phyloP scores from a whole-genome alignment of 2,329 filamentous ascomycete species.

The Ramularia endophylla region DNA sequence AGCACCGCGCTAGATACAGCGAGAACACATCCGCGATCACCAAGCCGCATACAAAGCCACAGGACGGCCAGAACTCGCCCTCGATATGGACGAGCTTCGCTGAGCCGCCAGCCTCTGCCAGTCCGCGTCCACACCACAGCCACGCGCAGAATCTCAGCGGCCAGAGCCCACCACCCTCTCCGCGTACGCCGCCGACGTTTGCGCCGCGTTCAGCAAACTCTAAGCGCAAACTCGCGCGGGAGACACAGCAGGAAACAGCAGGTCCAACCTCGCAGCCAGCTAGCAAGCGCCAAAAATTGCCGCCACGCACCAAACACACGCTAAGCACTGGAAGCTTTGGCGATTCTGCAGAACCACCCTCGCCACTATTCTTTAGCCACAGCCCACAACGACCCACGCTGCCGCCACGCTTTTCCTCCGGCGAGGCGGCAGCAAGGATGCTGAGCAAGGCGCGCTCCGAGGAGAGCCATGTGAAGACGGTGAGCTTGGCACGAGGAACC shows the following conservation, averaged over 20 bases:
- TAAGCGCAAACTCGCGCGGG: slow-evolving; percentile 15
- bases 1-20: too few species aligned
- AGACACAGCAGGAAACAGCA: slow-evolving; percentile 1
- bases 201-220: slow-evolving; percentile 3
- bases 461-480: slow-evolving; percentile 46
- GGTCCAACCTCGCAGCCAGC: slow-evolving; percentile 12
- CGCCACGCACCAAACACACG: slow-evolving; percentile 17
- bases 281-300: slow-evolving; percentile 17
- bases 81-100: slow-evolving; percentile 20
- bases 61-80: not conserved
- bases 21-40: not conserved
- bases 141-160: not conserved
- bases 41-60: not conserved
- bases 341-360: slow-evolving; percentile 30
- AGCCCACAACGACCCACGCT: slow-evolving; percentile 39
- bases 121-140: not conserved
- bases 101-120: slow-evolving; percentile 7
- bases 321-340: slow-evolving; percentile 27
- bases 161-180: slow-evolving; percentile 1
- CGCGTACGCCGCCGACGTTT: slow-evolving; percentile 6
- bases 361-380: slow-evolving; percentile 50
- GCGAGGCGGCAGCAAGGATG: slow-evolving; percentile 54
- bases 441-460: slow-evolving; percentile 46
- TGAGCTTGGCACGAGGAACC: slow-evolving; percentile 45
- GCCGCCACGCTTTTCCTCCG: slow-evolving; percentile 52